Percentiles rank a stretch among this genome's conserved stretches.
Conservation (phyloP, 2,329 filamentous ascomycete genomes). For the Calycina herbarum region DNA sequence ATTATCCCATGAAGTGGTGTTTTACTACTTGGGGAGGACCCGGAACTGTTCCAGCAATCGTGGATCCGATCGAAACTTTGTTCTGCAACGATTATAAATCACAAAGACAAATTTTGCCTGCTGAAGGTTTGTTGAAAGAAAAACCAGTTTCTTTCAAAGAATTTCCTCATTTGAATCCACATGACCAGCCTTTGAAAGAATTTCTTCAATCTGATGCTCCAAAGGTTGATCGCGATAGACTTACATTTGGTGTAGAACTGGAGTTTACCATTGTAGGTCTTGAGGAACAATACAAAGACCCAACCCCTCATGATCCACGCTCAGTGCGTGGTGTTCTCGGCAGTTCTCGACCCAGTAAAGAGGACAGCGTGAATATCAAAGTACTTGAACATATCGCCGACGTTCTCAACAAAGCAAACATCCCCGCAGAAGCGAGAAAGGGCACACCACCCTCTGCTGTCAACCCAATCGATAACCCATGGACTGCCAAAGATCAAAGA, state of each 20-base stretch:
- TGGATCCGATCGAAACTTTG: conserved; percentile 3
- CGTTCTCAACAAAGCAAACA: neutral
- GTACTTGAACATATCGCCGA: neutral
- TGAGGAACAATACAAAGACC: neutral
- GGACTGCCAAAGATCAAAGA: neutral
- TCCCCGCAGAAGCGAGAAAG: neutral
- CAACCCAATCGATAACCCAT: neutral
- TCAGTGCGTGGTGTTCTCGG: conserved; percentile 1
- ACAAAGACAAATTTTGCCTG: neutral
- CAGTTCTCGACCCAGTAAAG: neutral
- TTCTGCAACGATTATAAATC: conserved; percentile 7
- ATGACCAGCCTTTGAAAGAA: neutral
- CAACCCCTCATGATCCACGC: neutral
- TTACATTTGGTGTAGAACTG: conserved; percentile 7
- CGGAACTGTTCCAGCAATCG: neutral
- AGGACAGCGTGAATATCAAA: neutral
- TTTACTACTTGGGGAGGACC: conserved; percentile 4
- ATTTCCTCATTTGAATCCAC: neutral
- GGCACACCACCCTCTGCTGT: neutral
- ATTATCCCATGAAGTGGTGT: conserved; percentile 6
- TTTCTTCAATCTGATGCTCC: neutral
- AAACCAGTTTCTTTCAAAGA: neutral
- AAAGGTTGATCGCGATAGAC: neutral
- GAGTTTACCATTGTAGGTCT: conserved; percentile 1
- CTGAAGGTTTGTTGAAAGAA: neutral